Base-by-base conservation (phyloP, 164 flowering plant species). In the Malania oleifera region DNA sequence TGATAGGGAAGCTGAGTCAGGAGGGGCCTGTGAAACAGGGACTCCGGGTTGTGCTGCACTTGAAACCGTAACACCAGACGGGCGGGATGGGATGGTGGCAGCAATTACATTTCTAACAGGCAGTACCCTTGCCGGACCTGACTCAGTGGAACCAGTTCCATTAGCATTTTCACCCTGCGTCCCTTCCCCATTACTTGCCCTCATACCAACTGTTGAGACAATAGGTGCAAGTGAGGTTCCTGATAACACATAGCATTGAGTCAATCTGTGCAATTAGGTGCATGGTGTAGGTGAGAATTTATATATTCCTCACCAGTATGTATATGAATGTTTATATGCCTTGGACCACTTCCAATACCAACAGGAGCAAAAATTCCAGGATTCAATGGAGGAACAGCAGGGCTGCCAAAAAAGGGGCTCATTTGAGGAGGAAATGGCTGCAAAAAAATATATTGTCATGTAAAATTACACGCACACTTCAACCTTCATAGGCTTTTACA, bases 401-500 rank as follows among this genome's bases (percentile, higher is more conserved):
- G 28, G 56, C 77, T 73, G 44, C 82, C 82, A 70, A 89, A 84
- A 22, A 89, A 80, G 18, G 98, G 79, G 70, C 71, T 80, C 2
- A 91, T 69, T 78, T 95, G 99, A 49, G 78, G 78, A 43, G 96
- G 93, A 70, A 84, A 87, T 3, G 97, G 96, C 99, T 95, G 89
- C 75, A 77, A 68, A 53, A 15, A 9, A 40, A 44, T 43, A 58
- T 1, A 62, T 14, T n/a, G n/a, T n/a, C n/a, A n/a, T n/a, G n/a
- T n/a, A 49, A 22, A 18, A 19, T 15, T 19, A 51, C 22, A 14
- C 18, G 45, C 77, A 44, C 52, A 85, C 99, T 96, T 95, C 98
- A 60, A 87, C 99, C 99, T 91, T 95, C 38, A 91, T 81, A 46
- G 96, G 96, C 78, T 89, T 89, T n/a, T n/a, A n/a, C n/a, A n/a